Evolutionary conservation across 345 rosid genomes (phyloP).

Genomic region (Eucalyptus curtisii): DNA sequence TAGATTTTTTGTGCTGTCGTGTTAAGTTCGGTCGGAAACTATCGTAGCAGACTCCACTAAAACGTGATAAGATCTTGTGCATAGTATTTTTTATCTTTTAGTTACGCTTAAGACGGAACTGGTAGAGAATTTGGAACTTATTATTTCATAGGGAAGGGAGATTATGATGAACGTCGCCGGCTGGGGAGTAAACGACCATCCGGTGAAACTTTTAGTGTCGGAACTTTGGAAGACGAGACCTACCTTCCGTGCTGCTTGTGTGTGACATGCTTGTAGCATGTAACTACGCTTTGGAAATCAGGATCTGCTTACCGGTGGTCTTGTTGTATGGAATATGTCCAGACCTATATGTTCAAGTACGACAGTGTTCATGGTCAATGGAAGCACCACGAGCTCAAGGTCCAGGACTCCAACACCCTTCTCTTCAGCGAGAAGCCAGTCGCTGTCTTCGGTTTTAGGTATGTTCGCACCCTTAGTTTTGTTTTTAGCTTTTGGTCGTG

Average conservation of each 20-base stretch:
- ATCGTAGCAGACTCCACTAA: neutral
- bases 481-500: neutral
- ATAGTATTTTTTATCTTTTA: neutral
- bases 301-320: neutral
- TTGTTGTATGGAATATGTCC: neutral
- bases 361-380: constrained; percentile 60
- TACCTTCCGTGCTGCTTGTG: neutral
- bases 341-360: constrained; percentile 60
- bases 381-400: constrained; percentile 48
- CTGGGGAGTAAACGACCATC: neutral
- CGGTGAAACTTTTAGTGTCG: too few species aligned
- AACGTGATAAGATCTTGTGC: neutral
- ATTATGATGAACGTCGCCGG: neutral
- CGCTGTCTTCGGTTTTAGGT: constrained; percentile 47
- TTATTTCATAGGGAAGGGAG: neutral
- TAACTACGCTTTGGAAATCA: neutral
- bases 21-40: neutral
- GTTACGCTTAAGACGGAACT: neutral
- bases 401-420: constrained; percentile 51
- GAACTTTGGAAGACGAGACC: neutral
- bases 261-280: neutral
- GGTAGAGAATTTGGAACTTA: neutral
- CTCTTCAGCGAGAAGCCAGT: constrained; percentile 51
- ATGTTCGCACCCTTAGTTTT: neutral
- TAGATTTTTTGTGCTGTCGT: neutral